Base-by-base conservation (phyloP, 768 basidiomycete species). In the Mycena sanguinolenta region DNA sequence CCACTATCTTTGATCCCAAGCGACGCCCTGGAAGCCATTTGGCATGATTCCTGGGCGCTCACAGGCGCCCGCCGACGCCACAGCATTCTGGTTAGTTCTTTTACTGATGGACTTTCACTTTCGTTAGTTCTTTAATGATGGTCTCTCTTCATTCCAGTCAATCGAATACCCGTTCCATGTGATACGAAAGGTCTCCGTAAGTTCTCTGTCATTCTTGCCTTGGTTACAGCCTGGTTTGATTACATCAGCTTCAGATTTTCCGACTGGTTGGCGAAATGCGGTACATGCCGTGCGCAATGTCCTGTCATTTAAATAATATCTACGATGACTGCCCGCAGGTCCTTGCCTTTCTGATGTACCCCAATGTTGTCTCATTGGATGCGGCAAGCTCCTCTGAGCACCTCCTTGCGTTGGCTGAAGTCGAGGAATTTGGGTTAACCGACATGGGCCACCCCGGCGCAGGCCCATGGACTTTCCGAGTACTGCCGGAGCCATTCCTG, bases 401-500 rank as follows among this genome's bases (percentile, higher is more conserved):
- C 68, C 81, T 84, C 34, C 83, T 82, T 50, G 87, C 88, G 10
- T 77, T 89, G 65, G 81, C 85, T 44, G 88, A 89, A 74, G 88
- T 89, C 59, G 85, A 83, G 72, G 77, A 88, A 73, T 88, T 89
- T 72, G 81, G 79, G 19, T 80, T 79, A 23, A 89, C 88, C 8
- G 87, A 89, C 76, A 84, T 89, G 75, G 88, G 88, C 71, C 83
- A 82, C 53, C 82, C 85, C 10, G 88, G 87, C 36, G 81, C 78
- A 61, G 84, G 84, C 38, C 83, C 84, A 39, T 90, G 89, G 88
- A 85, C 87, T 4, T 90, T 88, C 75, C 86, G 84, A 21, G 74
- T 84, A 30, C 82, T 89, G 28, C 60, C 79, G 19, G 85, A 88
- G 66, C 80, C 79, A 14, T 75, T 69, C 6, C 70, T 89, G 28